phyloP scores from a whole-genome alignment of 495 filamentous ascomycete species.

The Penicillium samsonianum region DNA sequence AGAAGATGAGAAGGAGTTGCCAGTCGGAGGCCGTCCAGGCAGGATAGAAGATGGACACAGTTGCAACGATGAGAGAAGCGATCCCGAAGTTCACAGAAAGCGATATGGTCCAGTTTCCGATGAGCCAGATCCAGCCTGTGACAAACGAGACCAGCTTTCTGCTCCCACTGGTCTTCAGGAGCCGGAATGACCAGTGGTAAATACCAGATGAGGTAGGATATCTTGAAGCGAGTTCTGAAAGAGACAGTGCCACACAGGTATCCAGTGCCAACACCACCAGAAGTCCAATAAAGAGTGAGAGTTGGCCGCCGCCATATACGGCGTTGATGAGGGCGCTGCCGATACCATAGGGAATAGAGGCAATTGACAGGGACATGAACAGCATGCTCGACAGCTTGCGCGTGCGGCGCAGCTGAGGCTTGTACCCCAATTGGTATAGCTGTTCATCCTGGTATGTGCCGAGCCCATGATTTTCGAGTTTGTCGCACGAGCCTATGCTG shows the following conservation, averaged over 20 bases:
- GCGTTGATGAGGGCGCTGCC: conserved; percentile 38
- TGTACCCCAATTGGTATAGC: conserved; percentile 25
- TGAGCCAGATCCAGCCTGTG: conserved; percentile 60
- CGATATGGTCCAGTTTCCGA: conserved; percentile 64
- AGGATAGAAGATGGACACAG: conserved; percentile 54
- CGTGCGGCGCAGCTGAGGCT: conserved; percentile 27
- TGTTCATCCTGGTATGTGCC: conserved; percentile 18
- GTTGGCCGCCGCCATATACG: conserved; percentile 30
- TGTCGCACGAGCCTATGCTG: conserved; percentile 5
- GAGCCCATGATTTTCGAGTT: conserved; percentile 3
- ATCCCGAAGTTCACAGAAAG: conserved; percentile 62
- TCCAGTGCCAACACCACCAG: conserved; percentile 26
- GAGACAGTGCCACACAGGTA: conserved; percentile 29
- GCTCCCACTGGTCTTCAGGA: conserved; percentile 12
- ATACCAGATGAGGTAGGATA: conserved; percentile 43
- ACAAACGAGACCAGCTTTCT: conserved; percentile 52
- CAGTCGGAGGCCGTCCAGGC: conserved; percentile 49
- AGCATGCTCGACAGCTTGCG: conserved; percentile 20
- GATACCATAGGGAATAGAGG: conserved; percentile 42
- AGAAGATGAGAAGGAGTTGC: conserved; percentile 55
- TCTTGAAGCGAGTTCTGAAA: conserved; percentile 38
- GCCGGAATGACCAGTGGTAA: conserved; percentile 42
- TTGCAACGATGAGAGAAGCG: conserved; percentile 51
- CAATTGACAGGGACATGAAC: conserved; percentile 29
- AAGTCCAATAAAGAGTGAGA: conserved; percentile 31